Evolutionary conservation across 2,329 filamentous ascomycete species (phyloP).

Genomic region (Alternaria burnsii): DNA sequence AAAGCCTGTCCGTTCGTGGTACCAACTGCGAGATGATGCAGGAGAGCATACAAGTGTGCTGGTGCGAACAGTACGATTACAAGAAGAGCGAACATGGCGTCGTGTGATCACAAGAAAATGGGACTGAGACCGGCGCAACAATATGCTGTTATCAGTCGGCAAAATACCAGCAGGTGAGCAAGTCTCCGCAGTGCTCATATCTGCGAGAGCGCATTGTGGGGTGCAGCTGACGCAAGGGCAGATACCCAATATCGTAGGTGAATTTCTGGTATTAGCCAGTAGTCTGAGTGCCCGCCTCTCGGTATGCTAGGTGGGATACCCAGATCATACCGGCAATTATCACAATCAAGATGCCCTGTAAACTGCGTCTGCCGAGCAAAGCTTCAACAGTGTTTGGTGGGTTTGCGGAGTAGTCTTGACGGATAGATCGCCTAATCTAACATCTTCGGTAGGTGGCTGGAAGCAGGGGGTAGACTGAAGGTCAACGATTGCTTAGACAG

Average conservation of each 20-base stretch:
- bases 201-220: conserved; percentile 21
- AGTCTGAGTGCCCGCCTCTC: background rate
- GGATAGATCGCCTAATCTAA: background rate
- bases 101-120: background rate
- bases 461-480: background rate
- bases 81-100: conserved; percentile 18
- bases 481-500: background rate
- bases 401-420: background rate
- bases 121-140: background rate
- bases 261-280: conserved; percentile 8
- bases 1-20: conserved; percentile 22
- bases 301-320: background rate
- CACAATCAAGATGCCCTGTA: background rate
- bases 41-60: conserved; percentile 9
- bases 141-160: background rate
- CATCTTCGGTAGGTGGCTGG: background rate
- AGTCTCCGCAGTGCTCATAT: background rate
- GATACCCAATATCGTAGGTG: conserved; percentile 21
- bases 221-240: conserved; percentile 24
- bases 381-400: background rate
- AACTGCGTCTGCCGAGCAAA: background rate
- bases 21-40: conserved; percentile 33
- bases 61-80: conserved; percentile 13
- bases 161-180: background rate
- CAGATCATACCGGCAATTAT: background rate